These are phyloP conservation scores for Waltiozyma sp. DNA, from an alignment of 1,139 yeast species.

Conservation along the genomic window DNA sequence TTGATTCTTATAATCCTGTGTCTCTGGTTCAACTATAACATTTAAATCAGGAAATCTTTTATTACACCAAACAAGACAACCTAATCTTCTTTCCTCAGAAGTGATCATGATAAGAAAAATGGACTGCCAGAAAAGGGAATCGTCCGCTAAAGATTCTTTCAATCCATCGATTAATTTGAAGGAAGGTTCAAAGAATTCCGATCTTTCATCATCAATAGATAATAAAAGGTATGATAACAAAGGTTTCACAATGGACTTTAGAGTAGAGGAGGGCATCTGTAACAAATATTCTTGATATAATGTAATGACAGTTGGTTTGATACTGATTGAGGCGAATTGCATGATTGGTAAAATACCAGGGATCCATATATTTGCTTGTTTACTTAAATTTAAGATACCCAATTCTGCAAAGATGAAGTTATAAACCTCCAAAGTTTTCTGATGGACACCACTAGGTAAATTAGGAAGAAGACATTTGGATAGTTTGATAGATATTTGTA, in stretches of 20 bases:
- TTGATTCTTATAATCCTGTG: conserved; percentile 6
- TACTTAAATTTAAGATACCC: conserved; percentile 38
- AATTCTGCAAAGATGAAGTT: conserved; percentile 55
- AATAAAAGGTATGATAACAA: conserved; percentile 66
- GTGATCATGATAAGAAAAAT: conserved; percentile 66
- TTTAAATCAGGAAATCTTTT: conserved; percentile 52
- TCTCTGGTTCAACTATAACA: conserved; percentile 18
- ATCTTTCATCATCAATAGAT: conserved; percentile 85
- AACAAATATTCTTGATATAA: conserved; percentile 48
- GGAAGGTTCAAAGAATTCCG: conserved; percentile 63
- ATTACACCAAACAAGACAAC: conserved; percentile 71
- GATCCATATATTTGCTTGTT: conserved; percentile 58
- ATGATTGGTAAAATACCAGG: conserved; percentile 83
- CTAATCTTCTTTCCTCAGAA: conserved; percentile 69
- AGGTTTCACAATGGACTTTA: conserved; percentile 54
- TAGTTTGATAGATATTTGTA: conserved; percentile 37
- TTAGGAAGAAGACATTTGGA: conserved; percentile 62
- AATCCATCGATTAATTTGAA: conserved; percentile 50
- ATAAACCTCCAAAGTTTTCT: conserved; percentile 73
- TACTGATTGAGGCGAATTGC: conserved; percentile 80
- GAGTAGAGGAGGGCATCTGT: conserved; percentile 34
- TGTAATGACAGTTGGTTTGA: conserved; percentile 63
- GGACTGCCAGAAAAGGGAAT: conserved; percentile 78
- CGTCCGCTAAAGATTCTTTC: conserved; percentile 49
- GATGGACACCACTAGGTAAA: conserved; percentile 92